phyloP scores from a whole-genome alignment of 1,284 basidiomycete genomes.

The Tetrapyrgos nigripes region DNA sequence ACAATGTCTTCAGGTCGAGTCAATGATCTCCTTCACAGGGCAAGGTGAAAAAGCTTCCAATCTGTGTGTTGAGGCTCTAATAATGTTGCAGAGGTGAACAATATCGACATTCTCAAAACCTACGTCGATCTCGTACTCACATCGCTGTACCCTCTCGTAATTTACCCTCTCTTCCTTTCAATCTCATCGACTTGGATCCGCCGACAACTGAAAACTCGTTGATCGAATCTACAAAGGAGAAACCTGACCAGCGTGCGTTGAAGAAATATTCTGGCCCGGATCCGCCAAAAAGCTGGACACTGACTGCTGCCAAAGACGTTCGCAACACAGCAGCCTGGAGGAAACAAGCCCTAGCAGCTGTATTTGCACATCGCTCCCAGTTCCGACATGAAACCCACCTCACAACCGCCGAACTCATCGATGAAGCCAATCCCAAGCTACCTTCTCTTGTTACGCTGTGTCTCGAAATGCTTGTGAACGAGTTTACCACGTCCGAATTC shows the following conservation, averaged over 20 bases:
- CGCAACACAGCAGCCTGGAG: conserved; percentile 52
- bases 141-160: conserved; percentile 37
- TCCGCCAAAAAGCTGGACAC: conserved; percentile 57
- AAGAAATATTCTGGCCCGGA: conserved; percentile 48
- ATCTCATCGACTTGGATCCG: conserved; percentile 36
- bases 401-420: background rate
- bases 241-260: background rate
- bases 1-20: conserved; percentile 34
- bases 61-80: background rate
- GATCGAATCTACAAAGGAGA: conserved; percentile 6
- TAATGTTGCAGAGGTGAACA: conserved; percentile 62
- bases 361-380: conserved; percentile 44
- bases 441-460: conserved; percentile 61
- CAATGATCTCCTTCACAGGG: conserved; percentile 54
- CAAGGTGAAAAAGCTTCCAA: conserved; percentile 54
- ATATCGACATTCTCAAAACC: conserved; percentile 66
- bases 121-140: conserved; percentile 46
- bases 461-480: conserved; percentile 44
- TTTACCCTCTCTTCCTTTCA: conserved; percentile 47
- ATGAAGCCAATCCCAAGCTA: conserved; percentile 26
- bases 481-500: conserved; percentile 44
- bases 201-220: conserved; percentile 19
- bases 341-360: conserved; percentile 53
- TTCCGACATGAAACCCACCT: conserved; percentile 5
- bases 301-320: conserved; percentile 30